Base-by-base conservation (phyloP, 345 rosid species). In the Salix purpurea region DNA sequence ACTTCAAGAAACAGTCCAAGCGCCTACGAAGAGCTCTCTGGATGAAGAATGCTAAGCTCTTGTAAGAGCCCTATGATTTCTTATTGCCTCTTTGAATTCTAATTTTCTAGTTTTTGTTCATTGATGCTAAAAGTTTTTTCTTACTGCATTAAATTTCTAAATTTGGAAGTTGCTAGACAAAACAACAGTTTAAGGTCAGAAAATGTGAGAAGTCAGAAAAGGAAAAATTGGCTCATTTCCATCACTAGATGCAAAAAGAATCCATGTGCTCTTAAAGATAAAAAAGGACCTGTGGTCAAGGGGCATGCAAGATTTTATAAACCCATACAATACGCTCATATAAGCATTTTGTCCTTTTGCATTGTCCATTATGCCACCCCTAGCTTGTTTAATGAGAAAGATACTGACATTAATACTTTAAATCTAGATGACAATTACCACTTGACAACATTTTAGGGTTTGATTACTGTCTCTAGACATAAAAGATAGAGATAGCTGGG, bases 1-100 rank as follows among this genome's bases (percentile, higher is more conserved):
- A 96, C 83, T 96, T 96, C 84, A 92, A 76, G 87, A 96, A 96
- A 84, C 99, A 94, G 82, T 96, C 99, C 30, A 96, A 91, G 83
- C 92, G 92, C 77, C 97, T 94, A 1, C 93, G 83, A 18, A 88
- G 90, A 80, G 98, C 98, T 78, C 92, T 96, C 62, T 94, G 98
- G 99, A 96, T 91, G 98, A 93, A 92, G 86, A 96, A 96, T 81
- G 94, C 89, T 70, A 96, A 94, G 83, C 93, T 96, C 66, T 87
- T 94, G 98, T 94, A 87, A 90, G 97, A 60, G 70, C 58, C 52
- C 67, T 76, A 0, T 61, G 30, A 30, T 70, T 76, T 39, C 24
- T 28, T 60, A 7, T 28, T 15, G 24, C 79, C 26, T 8, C 37
- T 48, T 76, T 37, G 13, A 48, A 34, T 50, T 73, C 75, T 2